Conservation (phyloP, 1,139 yeast genomes). For the Pichia sp. region DNA sequence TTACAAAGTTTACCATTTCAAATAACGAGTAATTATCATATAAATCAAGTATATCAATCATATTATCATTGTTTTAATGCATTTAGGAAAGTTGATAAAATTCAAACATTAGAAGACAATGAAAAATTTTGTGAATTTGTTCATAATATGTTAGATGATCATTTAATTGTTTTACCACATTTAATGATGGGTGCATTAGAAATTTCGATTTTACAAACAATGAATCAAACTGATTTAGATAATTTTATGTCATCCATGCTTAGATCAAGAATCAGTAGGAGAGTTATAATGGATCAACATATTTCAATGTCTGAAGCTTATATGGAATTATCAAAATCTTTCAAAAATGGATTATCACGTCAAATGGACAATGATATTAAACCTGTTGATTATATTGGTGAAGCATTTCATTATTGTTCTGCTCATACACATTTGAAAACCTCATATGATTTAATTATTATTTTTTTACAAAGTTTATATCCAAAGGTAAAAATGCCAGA, state of each 20-base stretch:
- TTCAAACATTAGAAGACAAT: slow-evolving; percentile 66
- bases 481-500: slow-evolving; percentile 67
- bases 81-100: slow-evolving; percentile 64
- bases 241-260: slow-evolving; percentile 67
- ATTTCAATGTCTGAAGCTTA: slow-evolving; percentile 66
- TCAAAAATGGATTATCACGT: slow-evolving; percentile 16
- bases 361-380: slow-evolving; percentile 23
- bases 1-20: slow-evolving; percentile 76
- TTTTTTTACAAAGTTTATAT: slow-evolving; percentile 39
- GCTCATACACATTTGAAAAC: slow-evolving; percentile 63
- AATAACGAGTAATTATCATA: slow-evolving; percentile 76
- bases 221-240: slow-evolving; percentile 62
- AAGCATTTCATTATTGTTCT: slow-evolving; percentile 71
- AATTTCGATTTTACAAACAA: slow-evolving; percentile 56
- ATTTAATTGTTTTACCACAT: slow-evolving; percentile 75
- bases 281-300: slow-evolving; percentile 89
- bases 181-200: slow-evolving; percentile 91
- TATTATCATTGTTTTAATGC: slow-evolving; percentile 83
- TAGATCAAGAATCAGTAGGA: slow-evolving; percentile 78
- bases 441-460: slow-evolving; percentile 47
- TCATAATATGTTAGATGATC: slow-evolving; percentile 63
- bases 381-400: slow-evolving; percentile 75
- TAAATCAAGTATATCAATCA: slow-evolving; percentile 81
- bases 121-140: slow-evolving; percentile 61
- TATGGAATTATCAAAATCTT: slow-evolving; percentile 25